Conservation (phyloP, 192 early-diverging fungal species). For the Linnemannia zychae region DNA sequence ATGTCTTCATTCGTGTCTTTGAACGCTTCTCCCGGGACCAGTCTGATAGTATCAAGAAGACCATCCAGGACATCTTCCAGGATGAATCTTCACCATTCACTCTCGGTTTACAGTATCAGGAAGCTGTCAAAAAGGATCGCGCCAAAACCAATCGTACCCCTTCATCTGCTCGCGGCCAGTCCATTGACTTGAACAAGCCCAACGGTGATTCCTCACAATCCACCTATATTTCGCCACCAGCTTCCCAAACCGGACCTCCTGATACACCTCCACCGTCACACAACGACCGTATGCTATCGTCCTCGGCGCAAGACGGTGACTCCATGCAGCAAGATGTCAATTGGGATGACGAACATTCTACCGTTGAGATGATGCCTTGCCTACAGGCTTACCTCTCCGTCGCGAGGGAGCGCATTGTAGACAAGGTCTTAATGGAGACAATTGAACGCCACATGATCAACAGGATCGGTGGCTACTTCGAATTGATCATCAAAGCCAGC, state of each 20-base stretch:
- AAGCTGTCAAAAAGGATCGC: slow-evolving; percentile 7
- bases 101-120: not conserved
- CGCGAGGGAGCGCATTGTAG: slow-evolving; percentile 13
- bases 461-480: not conserved
- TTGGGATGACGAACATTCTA: too few species aligned
- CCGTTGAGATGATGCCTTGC: not conserved
- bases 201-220: too few species aligned
- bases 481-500: not conserved
- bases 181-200: not conserved
- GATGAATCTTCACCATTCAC: slow-evolving; percentile 10
- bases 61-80: slow-evolving; percentile 3
- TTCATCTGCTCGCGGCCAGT: not conserved
- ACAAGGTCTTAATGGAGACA: slow-evolving; percentile 24
- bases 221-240: too few species aligned
- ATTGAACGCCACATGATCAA: slow-evolving; percentile 22
- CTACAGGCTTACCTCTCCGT: slow-evolving; percentile 4
- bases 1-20: slow-evolving; percentile 24
- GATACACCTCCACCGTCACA: too few species aligned
- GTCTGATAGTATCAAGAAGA: not conserved
- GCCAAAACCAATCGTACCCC: not conserved
- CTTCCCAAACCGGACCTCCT: too few species aligned
- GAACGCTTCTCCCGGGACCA: not conserved
- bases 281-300: not conserved
- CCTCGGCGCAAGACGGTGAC: too few species aligned
- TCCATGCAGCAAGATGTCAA: too few species aligned